These are phyloP conservation scores for Penium margaritaceum DNA, from an alignment of 139 green algal species.

Conservation along the genomic window DNA sequence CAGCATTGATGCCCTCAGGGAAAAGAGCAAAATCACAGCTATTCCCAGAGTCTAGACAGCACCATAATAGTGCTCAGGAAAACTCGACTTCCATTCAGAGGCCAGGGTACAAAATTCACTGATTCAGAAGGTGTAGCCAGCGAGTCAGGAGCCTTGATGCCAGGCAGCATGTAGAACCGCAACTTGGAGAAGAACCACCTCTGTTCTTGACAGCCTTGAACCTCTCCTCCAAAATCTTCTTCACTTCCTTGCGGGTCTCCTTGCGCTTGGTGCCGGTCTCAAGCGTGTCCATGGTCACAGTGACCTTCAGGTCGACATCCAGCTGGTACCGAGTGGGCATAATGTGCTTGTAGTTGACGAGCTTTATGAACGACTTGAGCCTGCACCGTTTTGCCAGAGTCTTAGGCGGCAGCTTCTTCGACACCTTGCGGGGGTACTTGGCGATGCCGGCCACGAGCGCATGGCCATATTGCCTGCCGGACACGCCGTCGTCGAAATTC, in stretches of 20 bases:
- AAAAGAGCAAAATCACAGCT: no score
- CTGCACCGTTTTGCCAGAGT: conserved; percentile 54
- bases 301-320: conserved; percentile 80
- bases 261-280: conserved; percentile 82
- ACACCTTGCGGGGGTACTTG: conserved; percentile 95
- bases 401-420: conserved; percentile 57
- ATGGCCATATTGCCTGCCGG: conserved; percentile 81
- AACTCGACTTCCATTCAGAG: no score
- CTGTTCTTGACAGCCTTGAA: no score
- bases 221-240: no score
- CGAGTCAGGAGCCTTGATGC: no score
- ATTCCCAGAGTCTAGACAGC: no score
- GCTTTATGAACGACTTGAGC: conserved; percentile 91
- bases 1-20: no score
- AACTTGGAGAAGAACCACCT: no score
- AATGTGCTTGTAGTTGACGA: conserved; percentile 98
- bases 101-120: no score
- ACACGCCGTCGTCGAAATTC: conserved; percentile 90
- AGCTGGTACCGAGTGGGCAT: conserved; percentile 97
- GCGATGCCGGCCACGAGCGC: conserved; percentile 80
- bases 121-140: no score
- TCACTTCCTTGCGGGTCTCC: conserved; percentile 74
- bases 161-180: no score
- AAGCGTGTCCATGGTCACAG: conserved; percentile 70
- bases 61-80: no score